Conservation (phyloP, 768 basidiomycete genomes). For the Mycena pura region DNA sequence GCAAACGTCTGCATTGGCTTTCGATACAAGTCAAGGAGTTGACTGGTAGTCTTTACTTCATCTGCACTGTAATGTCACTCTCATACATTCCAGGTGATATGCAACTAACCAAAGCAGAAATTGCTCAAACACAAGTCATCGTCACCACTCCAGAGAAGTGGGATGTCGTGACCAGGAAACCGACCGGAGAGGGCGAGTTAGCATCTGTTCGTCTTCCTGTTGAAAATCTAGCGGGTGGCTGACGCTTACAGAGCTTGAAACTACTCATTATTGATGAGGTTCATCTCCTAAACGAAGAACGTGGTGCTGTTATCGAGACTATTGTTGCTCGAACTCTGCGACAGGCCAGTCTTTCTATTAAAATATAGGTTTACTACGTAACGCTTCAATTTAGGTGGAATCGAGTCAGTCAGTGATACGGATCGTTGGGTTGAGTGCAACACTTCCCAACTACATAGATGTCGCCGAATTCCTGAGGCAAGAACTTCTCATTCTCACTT, state of each 20-base stretch:
- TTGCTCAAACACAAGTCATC: conserved; percentile 94
- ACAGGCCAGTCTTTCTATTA: conserved; percentile 56
- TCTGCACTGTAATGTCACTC: background rate
- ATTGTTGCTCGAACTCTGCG: conserved; percentile 96
- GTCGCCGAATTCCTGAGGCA: conserved; percentile 95
- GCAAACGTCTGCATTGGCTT: conserved; percentile 90
- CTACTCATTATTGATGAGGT: conserved; percentile 98
- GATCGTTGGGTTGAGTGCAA: conserved; percentile 95
- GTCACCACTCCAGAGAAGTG: conserved; percentile 99
- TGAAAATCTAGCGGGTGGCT: background rate
- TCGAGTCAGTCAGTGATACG: conserved; percentile 95
- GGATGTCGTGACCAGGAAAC: conserved; percentile 98
- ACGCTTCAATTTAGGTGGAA: conserved; percentile 70
- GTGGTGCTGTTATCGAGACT: conserved; percentile 97
- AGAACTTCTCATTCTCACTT: conserved; percentile 10
- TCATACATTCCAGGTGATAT: conserved; percentile 73
- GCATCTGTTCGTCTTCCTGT: conserved; percentile 68
- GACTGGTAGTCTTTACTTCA: conserved; percentile 60
- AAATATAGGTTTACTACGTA: background rate
- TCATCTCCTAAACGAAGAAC: conserved; percentile 95
- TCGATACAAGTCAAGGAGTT: conserved; percentile 87
- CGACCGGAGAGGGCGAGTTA: conserved; percentile 96
- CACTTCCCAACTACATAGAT: conserved; percentile 95
- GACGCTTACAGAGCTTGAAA: conserved; percentile 73
- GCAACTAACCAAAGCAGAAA: conserved; percentile 94